Conservation (phyloP, 495 filamentous ascomycete genomes). For the Darksidea phi region DNA sequence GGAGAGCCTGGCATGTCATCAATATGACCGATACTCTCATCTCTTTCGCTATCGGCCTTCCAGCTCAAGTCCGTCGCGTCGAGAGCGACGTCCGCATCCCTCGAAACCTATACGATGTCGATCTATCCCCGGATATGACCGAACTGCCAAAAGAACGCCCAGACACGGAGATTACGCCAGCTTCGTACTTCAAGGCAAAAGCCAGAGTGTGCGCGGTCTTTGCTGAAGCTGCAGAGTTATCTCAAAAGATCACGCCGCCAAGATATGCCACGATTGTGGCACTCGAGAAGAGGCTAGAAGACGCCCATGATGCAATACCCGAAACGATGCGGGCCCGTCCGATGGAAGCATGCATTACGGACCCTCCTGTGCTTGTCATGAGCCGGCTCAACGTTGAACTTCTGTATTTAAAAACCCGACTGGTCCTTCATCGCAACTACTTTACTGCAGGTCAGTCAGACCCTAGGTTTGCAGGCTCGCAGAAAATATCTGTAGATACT, state of each 20-base stretch:
- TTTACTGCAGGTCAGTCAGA: constrained; percentile 40
- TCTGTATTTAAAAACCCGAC: constrained; percentile 47
- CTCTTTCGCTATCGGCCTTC: constrained; percentile 42
- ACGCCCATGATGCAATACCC: constrained; percentile 43
- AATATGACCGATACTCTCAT: constrained; percentile 41
- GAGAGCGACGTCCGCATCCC: constrained; percentile 40
- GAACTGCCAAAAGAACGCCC: constrained; percentile 37
- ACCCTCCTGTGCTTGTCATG: constrained; percentile 44
- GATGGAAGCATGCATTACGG: constrained; percentile 45
- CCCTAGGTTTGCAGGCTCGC: constrained; percentile 39
- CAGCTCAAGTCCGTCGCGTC: constrained; percentile 37
- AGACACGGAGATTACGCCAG: constrained; percentile 38
- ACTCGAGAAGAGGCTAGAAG: constrained; percentile 43
- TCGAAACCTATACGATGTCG: constrained; percentile 44
- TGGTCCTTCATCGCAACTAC: constrained; percentile 48
- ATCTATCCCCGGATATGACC: constrained; percentile 41
- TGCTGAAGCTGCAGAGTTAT: constrained; percentile 49
- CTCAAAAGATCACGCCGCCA: constrained; percentile 41
- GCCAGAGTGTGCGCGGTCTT: constrained; percentile 45
- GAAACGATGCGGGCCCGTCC: constrained; percentile 41
- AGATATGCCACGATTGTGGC: constrained; percentile 43
- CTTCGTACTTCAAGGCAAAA: constrained; percentile 47
- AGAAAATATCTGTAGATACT: constrained; percentile 47
- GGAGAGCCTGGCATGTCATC: constrained; percentile 39
- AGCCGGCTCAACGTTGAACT: constrained; percentile 47